Evolutionary conservation across 2,329 filamentous ascomycete species (phyloP), one percentile per base, ranked within the genome.

Genomic region (Cordyceps fumosorosea): DNA sequence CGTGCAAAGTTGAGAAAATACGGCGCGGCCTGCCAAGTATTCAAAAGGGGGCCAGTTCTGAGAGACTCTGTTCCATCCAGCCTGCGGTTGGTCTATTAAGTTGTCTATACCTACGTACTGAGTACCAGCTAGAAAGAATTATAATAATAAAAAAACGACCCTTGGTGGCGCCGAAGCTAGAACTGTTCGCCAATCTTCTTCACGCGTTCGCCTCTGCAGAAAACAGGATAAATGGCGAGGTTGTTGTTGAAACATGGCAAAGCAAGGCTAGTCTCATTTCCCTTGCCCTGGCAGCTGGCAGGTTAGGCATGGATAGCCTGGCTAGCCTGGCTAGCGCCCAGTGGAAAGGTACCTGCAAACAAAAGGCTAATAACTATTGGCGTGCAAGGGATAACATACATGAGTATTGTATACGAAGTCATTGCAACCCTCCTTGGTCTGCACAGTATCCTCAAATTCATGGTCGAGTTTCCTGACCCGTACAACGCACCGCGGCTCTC

Each of bases 221-320:
- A 24, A 47, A 57, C 10, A 37, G 34, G 34, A 34, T 6, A 20
- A 50, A 48, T 14, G n/a, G 55, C 3, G 7, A 34, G 11, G 7
- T 29, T 29, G 6, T 29, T 29, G 12, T 12, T 47, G n/a, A 24
- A 59, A 52, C 34, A 52, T 44, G 48, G 26, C 12, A 45, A 34
- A 45, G 11, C 24, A 37, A 60, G n/a, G 26, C 50, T 54, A 10
- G 29, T 26, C 29, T 60, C 58, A 60, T 54, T 55, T 60, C 50
- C 45, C 29, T 5, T 54, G 40, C 58, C 58, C 50, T 54, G 42
- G 40, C 51, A 54, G 20, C 37, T 37, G 14, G 20, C 22, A 14
- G 24, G 29, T 40, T 14, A 12, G 24, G 18, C 57, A 60, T 60
- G 51, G 50, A 48, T 54, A 42, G n/a, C n/a, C n/a, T n/a, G n/a